phyloP scores from a whole-genome alignment of 805 yeast species.

The Tetrapisispora phaffii region DNA sequence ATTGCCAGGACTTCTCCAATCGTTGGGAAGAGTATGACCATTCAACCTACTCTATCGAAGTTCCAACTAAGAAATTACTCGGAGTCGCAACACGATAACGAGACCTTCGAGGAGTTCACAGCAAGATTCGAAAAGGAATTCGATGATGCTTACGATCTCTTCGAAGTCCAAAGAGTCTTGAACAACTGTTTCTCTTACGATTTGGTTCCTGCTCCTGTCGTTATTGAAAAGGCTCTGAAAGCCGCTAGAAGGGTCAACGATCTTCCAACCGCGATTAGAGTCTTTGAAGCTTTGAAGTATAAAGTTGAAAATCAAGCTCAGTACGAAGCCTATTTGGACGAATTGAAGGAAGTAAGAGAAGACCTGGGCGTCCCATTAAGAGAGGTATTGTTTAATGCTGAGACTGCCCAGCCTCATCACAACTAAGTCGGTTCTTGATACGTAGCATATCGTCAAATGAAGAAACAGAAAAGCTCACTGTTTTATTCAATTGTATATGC shows the following conservation, averaged over 20 bases:
- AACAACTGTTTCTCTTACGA: slow-evolving; percentile 98
- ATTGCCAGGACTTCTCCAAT: slow-evolving; percentile 2
- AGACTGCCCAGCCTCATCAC: neutral
- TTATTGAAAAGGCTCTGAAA: slow-evolving; percentile 87
- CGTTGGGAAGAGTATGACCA: neutral
- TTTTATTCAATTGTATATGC: too few relatives aligned
- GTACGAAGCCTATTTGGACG: slow-evolving; percentile 92
- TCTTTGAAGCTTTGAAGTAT: slow-evolving; percentile 92
- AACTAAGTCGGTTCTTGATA: too few relatives aligned
- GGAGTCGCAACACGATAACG: slow-evolving; percentile 64
- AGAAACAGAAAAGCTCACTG: too few relatives aligned
- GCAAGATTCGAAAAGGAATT: slow-evolving; percentile 88
- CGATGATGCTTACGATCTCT: slow-evolving; percentile 82
- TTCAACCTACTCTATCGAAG: neutral
- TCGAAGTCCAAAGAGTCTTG: slow-evolving; percentile 86
- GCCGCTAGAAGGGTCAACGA: slow-evolving; percentile 99
- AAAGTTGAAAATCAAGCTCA: slow-evolving; percentile 92
- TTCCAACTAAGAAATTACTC: slow-evolving; percentile 57
- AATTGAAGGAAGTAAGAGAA: slow-evolving; percentile 80
- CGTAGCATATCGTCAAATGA: too few relatives aligned
- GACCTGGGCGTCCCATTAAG: slow-evolving; percentile 89
- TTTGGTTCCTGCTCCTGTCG: slow-evolving; percentile 95
- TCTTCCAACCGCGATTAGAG: slow-evolving; percentile 97
- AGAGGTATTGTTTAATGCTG: slow-evolving; percentile 62
- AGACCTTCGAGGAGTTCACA: slow-evolving; percentile 91